Conservation (phyloP, 306 rosid species). For the barrel medic (Medicago truncatula) region MtrunA17r5.0-ANR NC_053043.1:928501-929000, state of each 20-base stretch:
- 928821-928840: slow-evolving; percentile 52
- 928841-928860: slow-evolving; percentile 64
- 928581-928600: neutral
- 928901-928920: too few species aligned
- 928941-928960: too few species aligned
- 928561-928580: too few species aligned
- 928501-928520: slow-evolving; percentile 53
- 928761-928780: slow-evolving; percentile 58
- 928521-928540: neutral
- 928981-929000: neutral
- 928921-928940: neutral
- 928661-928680: too few species aligned
- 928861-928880: slow-evolving; percentile 18
- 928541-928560: too few species aligned
- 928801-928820: slow-evolving; percentile 63
- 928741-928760: slow-evolving; percentile 72
- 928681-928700: slow-evolving; percentile 32
- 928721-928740: slow-evolving; percentile 69
- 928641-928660: too few species aligned
- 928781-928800: slow-evolving; percentile 67
- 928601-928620: neutral
- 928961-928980: neutral
- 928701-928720: slow-evolving; percentile 60
- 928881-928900: too few species aligned
- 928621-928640: too few species aligned